A percentile compares a stretch with the other conserved stretches of the same genome.
phyloP scores from a whole-genome alignment of 2,329 filamentous ascomycete genomes.

The Fragosphaeria purpurea region DNA sequence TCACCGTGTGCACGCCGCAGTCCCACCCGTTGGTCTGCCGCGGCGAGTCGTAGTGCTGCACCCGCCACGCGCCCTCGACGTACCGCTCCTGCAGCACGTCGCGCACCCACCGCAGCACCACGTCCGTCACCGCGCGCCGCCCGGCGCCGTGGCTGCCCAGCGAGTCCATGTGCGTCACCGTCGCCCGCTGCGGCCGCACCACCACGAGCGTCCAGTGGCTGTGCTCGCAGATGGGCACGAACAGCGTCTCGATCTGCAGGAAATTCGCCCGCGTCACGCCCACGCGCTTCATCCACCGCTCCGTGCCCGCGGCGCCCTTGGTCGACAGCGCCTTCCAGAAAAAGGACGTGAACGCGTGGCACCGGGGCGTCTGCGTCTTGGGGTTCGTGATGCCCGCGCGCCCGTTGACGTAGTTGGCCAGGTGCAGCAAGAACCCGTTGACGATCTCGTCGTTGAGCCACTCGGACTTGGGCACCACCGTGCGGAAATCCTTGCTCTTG shows the following conservation, averaged over 20 bases:
- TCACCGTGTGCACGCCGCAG: conserved; percentile 68
- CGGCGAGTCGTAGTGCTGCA: conserved; percentile 39
- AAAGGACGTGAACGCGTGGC: conserved; percentile 53
- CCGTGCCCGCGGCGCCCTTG: conserved; percentile 35
- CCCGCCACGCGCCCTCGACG: conserved; percentile 47
- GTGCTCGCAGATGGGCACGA: conserved; percentile 57
- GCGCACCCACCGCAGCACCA: conserved; percentile 45
- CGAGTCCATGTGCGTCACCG: conserved; percentile 61
- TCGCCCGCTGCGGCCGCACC: conserved; percentile 49
- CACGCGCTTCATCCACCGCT: conserved; percentile 46
- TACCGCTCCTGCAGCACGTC: conserved; percentile 48
- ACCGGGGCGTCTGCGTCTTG: conserved; percentile 42
- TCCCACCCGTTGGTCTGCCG: conserved; percentile 59
- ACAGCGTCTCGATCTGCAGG: conserved; percentile 53
- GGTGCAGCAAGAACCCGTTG: conserved; percentile 52
- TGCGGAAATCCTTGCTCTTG: conserved; percentile 50
- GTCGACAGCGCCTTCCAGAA: conserved; percentile 49
- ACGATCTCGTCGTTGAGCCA: conserved; percentile 76
- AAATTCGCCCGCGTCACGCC: conserved; percentile 52
- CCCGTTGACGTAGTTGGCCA: conserved; percentile 50
- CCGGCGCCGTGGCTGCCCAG: conserved; percentile 35
- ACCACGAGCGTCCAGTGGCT: conserved; percentile 65
- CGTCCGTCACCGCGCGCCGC: conserved; percentile 26
- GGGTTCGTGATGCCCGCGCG: conserved; percentile 40
- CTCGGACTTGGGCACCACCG: conserved; percentile 41